Conservation (phyloP, 2,329 filamentous ascomycete species). For the Monosporascus sp. region DNA sequence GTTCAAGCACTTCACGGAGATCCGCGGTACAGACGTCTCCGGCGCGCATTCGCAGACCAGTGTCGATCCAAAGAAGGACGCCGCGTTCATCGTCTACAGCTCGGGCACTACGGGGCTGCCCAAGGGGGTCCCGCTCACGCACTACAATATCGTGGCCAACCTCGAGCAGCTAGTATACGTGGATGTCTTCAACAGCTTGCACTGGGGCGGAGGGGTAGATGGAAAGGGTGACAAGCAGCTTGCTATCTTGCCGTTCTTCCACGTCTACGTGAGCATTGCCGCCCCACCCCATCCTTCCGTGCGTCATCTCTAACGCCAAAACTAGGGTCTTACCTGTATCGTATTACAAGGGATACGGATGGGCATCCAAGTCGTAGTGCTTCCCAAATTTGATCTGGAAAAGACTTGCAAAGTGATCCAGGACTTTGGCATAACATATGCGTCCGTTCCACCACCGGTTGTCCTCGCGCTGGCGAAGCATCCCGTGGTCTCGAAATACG, state of each 20-base stretch:
- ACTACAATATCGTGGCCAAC: conserved; percentile 78
- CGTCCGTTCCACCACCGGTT: conserved; percentile 80
- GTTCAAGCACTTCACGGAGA: conserved; percentile 67
- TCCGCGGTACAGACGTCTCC: conserved; percentile 56
- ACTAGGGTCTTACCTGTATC: conserved; percentile 61
- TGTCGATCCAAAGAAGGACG: conserved; percentile 62
- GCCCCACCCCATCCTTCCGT: neutral
- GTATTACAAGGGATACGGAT: conserved; percentile 62
- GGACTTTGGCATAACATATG: conserved; percentile 67
- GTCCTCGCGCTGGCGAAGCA: conserved; percentile 76
- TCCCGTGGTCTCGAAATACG: conserved; percentile 71
- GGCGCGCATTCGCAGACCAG: conserved; percentile 46
- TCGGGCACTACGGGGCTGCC: conserved; percentile 87
- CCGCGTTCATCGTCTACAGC: conserved; percentile 82
- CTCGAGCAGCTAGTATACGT: conserved; percentile 47
- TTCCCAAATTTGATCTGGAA: conserved; percentile 77
- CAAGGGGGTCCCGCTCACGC: conserved; percentile 85
- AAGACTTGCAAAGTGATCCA: conserved; percentile 74
- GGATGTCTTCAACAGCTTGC: conserved; percentile 51
- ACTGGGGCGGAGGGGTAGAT: conserved; percentile 48
- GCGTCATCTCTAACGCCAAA: neutral
- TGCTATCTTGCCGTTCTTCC: conserved; percentile 82
- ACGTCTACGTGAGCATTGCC: conserved; percentile 67
- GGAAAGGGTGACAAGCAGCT: conserved; percentile 67
- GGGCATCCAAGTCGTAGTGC: conserved; percentile 63